A percentile compares a stretch with the other conserved stretches of the same genome.
phyloP scores from a whole-genome alignment of 208 protist genomes.

The Herpetomonas muscarum region DNA sequence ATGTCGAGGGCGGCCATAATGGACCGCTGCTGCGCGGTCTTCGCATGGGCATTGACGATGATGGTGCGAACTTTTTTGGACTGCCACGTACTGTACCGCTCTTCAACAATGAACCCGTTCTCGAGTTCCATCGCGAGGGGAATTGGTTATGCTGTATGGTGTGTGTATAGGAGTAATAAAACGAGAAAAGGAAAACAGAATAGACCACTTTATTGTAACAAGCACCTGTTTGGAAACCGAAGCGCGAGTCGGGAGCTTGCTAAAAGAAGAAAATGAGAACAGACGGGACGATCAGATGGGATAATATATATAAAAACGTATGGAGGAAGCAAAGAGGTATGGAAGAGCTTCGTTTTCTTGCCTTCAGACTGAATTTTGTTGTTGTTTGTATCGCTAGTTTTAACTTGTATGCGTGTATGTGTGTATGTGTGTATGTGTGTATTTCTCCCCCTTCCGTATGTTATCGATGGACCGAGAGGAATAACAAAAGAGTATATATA shows the following conservation, averaged over 20 bases:
- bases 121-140: neutral
- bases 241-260: no score
- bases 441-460: no score
- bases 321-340: no score
- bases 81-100: constrained; percentile 81
- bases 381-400: neutral
- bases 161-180: neutral
- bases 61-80: constrained; percentile 86
- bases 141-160: neutral
- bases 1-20: constrained; percentile 58
- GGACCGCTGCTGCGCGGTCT: constrained; percentile 38
- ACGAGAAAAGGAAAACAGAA: neutral
- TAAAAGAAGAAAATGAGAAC: no score
- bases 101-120: constrained; percentile 47
- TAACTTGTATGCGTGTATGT: neutral
- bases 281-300: no score
- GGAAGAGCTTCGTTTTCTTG: no score
- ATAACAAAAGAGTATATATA: no score
- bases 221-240: no score
- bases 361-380: no score
- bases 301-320: no score
- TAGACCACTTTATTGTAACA: no score
- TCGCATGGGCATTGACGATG: constrained; percentile 71
- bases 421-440: neutral
- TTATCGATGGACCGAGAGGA: no score